phyloP scores from a whole-genome alignment of 164 flowering plant genomes.

The Nelumbo lutea region DNA sequence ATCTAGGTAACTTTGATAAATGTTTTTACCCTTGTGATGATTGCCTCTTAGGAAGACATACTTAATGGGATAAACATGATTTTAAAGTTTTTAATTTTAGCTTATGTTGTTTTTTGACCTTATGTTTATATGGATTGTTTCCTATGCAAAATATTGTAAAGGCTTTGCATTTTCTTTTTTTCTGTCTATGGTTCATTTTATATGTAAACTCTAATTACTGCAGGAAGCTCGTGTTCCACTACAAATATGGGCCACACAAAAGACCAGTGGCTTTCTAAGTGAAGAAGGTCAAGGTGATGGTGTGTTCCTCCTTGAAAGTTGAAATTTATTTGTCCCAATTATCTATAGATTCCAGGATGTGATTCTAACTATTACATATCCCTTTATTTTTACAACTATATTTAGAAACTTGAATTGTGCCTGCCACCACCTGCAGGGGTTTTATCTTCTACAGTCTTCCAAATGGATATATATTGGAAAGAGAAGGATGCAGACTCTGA shows the following conservation, averaged over 20 bases:
- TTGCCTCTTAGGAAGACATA: neutral
- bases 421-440: conserved; percentile 41
- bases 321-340: neutral
- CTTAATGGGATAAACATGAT: neutral
- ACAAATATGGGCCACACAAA: conserved; percentile 83
- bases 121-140: neutral
- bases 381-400: too few relatives aligned
- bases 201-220: conserved; percentile 8
- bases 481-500: conserved; percentile 82
- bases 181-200: neutral
- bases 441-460: conserved; percentile 51
- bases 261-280: conserved; percentile 49
- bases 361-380: neutral
- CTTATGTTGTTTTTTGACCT: neutral
- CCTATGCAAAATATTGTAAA: neutral
- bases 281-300: conserved; percentile 63
- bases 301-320: conserved; percentile 21
- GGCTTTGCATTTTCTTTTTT: too few relatives aligned
- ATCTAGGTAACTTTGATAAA: neutral
- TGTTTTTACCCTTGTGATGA: neutral
- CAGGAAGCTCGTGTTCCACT: conserved; percentile 85
- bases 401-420: conserved; percentile 3
- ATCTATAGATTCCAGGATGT: neutral
- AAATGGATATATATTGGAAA: conserved; percentile 75
- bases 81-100: neutral